Evolutionary conservation across 2,329 filamentous ascomycete species (phyloP).

Genomic region (Curvularia hawaiiensis): DNA sequence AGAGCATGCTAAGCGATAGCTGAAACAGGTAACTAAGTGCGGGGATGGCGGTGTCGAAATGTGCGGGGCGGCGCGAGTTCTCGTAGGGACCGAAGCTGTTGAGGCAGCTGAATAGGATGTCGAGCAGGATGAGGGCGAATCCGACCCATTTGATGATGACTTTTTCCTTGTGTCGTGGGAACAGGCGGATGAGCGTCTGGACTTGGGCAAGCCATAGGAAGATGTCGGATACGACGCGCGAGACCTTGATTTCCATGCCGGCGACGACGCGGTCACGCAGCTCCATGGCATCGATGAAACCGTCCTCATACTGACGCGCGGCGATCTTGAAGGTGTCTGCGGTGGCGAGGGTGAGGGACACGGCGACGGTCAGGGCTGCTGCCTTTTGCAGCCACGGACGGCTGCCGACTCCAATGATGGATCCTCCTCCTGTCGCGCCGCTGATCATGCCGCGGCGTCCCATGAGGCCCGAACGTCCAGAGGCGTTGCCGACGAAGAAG

Average conservation of each 20-base stretch:
- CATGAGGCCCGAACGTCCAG: conserved; percentile 71
- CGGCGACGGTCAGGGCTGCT: conserved; percentile 66
- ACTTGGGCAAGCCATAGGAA: conserved; percentile 98
- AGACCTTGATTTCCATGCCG: conserved; percentile 84
- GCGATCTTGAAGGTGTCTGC: conserved; percentile 89
- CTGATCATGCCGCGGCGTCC: conserved; percentile 84
- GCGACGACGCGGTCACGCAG: conserved; percentile 81
- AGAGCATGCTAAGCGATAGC: conserved; percentile 81
- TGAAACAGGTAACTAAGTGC: conserved; percentile 92
- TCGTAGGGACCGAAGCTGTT: conserved; percentile 75
- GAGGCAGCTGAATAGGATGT: conserved; percentile 87
- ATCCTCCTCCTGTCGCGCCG: conserved; percentile 65
- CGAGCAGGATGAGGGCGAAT: conserved; percentile 88
- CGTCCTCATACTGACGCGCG: conserved; percentile 76
- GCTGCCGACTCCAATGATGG: conserved; percentile 83
- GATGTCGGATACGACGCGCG: conserved; percentile 91
- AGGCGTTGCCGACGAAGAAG: conserved; percentile 79
- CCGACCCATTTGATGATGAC: conserved; percentile 99
- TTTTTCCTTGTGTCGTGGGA: conserved; percentile 95
- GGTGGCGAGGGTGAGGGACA: conserved; percentile 92
- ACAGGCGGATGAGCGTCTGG: conserved; percentile 92
- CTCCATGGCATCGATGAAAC: conserved; percentile 77
- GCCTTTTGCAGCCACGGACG: conserved; percentile 88
- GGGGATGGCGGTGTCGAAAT: conserved; percentile 88
- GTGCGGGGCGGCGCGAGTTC: conserved; percentile 66